phyloP scores from a whole-genome alignment of 352 stramenopile species.

The Phytophthora megakarya region DNA sequence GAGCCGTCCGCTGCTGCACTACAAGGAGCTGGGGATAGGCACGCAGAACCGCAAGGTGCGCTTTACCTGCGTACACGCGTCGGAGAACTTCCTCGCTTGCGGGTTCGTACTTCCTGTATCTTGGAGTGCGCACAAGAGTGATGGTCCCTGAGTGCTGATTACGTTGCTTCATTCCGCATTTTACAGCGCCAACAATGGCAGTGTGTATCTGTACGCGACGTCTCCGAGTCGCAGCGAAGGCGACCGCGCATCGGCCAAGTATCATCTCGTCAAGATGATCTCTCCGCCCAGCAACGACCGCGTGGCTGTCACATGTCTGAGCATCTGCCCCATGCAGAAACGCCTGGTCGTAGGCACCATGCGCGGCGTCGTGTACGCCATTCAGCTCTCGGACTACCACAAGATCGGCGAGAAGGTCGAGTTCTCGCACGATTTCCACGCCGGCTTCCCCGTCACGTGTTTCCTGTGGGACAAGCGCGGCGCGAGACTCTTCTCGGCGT shows the following conservation, averaged over 20 bases:
- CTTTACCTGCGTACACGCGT: conserved; percentile 86
- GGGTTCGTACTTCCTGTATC: conserved; percentile 68
- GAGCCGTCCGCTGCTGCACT: conserved; percentile 69
- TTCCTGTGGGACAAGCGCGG: conserved; percentile 82
- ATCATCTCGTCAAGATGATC: conserved; percentile 90
- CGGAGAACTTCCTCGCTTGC: conserved; percentile 85
- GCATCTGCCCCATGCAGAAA: conserved; percentile 82
- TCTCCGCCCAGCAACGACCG: conserved; percentile 72
- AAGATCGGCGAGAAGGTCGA: conserved; percentile 89
- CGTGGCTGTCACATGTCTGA: conserved; percentile 73
- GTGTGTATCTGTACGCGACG: conserved; percentile 83
- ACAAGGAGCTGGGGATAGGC: conserved; percentile 62
- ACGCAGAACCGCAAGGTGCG: conserved; percentile 68
- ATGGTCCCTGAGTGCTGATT: conserved; percentile 37
- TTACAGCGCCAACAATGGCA: conserved; percentile 74
- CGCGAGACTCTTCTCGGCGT: conserved; percentile 79
- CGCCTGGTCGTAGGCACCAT: conserved; percentile 81
- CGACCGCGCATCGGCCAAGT: conserved; percentile 50
- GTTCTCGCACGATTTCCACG: conserved; percentile 88
- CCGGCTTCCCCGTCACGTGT: conserved; percentile 77
- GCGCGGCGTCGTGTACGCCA: conserved; percentile 78
- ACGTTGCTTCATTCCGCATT: conserved; percentile 15
- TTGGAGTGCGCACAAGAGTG: conserved; percentile 22
- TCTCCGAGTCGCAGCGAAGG: conserved; percentile 46
- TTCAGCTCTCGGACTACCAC: conserved; percentile 85